Base-by-base conservation (phyloP, 106 monocot species). In the Acorus calamus region DNA sequence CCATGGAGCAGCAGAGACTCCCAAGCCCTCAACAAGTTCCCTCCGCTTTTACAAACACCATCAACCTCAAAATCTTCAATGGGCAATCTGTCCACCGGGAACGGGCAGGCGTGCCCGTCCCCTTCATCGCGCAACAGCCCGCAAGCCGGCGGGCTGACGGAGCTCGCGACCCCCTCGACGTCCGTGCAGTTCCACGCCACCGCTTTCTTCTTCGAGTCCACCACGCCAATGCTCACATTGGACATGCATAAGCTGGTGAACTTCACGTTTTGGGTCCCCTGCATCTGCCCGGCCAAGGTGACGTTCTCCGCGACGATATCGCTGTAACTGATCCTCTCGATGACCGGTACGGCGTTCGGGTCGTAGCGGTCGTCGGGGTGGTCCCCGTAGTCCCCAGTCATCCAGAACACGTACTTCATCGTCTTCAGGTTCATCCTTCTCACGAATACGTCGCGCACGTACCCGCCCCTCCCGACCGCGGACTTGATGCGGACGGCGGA, bases 351-450 rank as follows among this genome's bases (percentile, higher is more conserved):
- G 2, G 77, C 77, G 1, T 60, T 61, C 0, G 61, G 70, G 14
- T 77, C 77, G 41, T 42, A 77, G 3, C 52, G 53, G 49, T 77
- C 58, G 56, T 77, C 77, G 2, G 77, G 77, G 55, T 77, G 77
- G 0, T 58, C 42, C 52, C 61, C 55, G 47, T 77, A 77, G 54
- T 55, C 53, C 4, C 77, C 71, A 2, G 71, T 71, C 77, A 77
- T 77, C 77, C 77, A 71, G 56, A 77, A 77, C 3, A 64, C 71
- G 71, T 71, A 77, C 66, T 77, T 77, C 77, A 77, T 71, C 14
- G 77, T 77, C n/a, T 71, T 14, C 61, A 77, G 43, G 4, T 4
- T 41, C 71, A 77, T 62, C 46, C 66, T 44, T 11, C 49, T 8
- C 8, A 77, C 71, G 47, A 61, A 77, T 3, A 77, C 49, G 56